Conservation (phyloP, 345 rosid genomes). For the Gossypioides kirkii region DNA sequence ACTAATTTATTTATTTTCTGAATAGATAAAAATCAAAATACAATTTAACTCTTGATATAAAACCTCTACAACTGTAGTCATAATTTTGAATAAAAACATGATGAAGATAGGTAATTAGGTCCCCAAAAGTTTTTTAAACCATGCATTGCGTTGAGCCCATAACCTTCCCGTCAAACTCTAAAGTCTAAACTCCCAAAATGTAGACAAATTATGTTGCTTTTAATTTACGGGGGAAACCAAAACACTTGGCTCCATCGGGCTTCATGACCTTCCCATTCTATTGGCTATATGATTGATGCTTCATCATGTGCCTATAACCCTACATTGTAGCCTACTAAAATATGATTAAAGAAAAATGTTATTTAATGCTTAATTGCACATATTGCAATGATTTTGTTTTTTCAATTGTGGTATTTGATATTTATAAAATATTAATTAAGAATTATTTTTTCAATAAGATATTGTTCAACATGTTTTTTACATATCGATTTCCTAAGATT, state of each 20-base stretch:
- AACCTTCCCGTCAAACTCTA: neutral
- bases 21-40: neutral
- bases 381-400: too few relatives aligned
- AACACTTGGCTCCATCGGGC: neutral
- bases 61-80: neutral
- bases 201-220: neutral
- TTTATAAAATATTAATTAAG: too few relatives aligned
- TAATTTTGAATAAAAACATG: neutral
- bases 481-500: neutral
- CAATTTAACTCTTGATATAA: neutral
- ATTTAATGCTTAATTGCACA: too few relatives aligned
- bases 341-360: too few relatives aligned
- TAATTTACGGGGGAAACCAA: slow-evolving; percentile 8
- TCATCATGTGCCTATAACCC: slow-evolving; percentile 22
- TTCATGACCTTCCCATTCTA: neutral
- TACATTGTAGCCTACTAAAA: neutral
- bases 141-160: slow-evolving; percentile 22
- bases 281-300: slow-evolving; percentile 2
- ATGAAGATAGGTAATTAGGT: neutral
- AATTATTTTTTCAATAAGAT: too few relatives aligned
- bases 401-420: too few relatives aligned
- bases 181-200: neutral
- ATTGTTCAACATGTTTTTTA: too few relatives aligned
- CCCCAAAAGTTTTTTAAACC: neutral
- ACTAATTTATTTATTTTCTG: neutral